Evolutionary conservation across 2,329 filamentous ascomycete genomes (phyloP).

Genomic region (Pseudopyricularia javanii): DNA sequence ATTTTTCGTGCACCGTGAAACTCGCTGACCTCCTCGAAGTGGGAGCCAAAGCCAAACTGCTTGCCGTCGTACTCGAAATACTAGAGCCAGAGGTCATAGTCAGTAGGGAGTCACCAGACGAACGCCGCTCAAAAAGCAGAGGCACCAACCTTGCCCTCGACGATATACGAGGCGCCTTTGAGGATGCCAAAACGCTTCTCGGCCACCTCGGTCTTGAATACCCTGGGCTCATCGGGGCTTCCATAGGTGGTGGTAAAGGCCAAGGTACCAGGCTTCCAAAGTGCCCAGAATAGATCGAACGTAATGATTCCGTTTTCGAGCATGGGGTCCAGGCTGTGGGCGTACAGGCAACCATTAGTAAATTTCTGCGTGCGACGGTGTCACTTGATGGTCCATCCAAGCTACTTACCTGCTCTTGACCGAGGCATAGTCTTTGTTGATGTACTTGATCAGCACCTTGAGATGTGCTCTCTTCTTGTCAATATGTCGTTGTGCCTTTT

Average conservation of each 20-base stretch:
- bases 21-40: slow-evolving; percentile 54
- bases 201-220: slow-evolving; percentile 70
- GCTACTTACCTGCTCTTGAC: slow-evolving; percentile 49
- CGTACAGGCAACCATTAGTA: neutral
- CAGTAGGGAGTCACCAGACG: neutral
- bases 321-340: slow-evolving; percentile 60
- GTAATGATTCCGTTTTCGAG: slow-evolving; percentile 75
- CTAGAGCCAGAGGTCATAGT: slow-evolving; percentile 12
- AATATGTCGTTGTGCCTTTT: slow-evolving; percentile 46
- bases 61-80: slow-evolving; percentile 89
- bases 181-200: slow-evolving; percentile 58
- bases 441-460: slow-evolving; percentile 38
- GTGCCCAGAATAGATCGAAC: slow-evolving; percentile 77
- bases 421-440: slow-evolving; percentile 58
- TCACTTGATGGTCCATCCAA: neutral
- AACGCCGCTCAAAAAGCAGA: neutral
- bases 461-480: slow-evolving; percentile 50
- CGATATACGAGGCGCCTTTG: slow-evolving; percentile 61
- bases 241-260: slow-evolving; percentile 70
- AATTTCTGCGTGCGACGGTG: too few relatives aligned
- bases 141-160: slow-evolving; percentile 49
- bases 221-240: slow-evolving; percentile 61
- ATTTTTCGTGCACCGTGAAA: slow-evolving; percentile 81
- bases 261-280: slow-evolving; percentile 79
- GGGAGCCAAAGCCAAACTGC: slow-evolving; percentile 62